phyloP scores from a whole-genome alignment of 2,329 filamentous ascomycete genomes.

The Ambrosiella beaveri region DNA sequence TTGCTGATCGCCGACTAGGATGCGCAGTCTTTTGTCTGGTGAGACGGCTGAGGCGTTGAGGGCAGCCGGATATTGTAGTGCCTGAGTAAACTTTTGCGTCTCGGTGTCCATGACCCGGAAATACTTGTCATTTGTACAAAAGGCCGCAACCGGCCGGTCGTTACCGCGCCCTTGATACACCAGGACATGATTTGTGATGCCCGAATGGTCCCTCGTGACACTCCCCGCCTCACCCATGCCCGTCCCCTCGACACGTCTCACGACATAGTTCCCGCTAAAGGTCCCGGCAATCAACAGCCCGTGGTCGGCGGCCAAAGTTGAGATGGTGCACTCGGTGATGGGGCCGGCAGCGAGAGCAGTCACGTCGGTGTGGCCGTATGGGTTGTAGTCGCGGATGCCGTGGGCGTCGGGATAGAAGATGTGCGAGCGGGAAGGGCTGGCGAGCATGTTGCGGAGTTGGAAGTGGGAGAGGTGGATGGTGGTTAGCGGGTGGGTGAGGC shows the following conservation, averaged over 20 bases:
- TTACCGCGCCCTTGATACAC: constrained; percentile 37
- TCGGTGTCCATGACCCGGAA: constrained; percentile 42
- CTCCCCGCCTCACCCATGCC: constrained; percentile 17
- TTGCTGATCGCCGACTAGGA: constrained; percentile 52
- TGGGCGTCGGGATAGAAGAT: constrained; percentile 38
- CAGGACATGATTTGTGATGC: constrained; percentile 49
- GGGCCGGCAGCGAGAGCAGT: constrained; percentile 28
- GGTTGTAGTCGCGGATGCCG: constrained; percentile 35
- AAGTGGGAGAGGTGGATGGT: constrained; percentile 45
- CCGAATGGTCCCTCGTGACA: constrained; percentile 31
- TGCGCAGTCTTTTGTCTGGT: constrained; percentile 52
- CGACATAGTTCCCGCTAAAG: constrained; percentile 38
- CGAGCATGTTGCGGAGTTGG: constrained; percentile 46
- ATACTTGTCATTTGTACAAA: constrained; percentile 44
- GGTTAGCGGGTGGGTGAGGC: constrained; percentile 35
- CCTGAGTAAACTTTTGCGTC: constrained; percentile 39
- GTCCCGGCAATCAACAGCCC: constrained; percentile 42
- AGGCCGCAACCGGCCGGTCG: constrained; percentile 35
- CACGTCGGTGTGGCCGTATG: constrained; percentile 28
- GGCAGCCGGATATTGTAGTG: constrained; percentile 37
- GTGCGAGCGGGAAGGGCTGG: constrained; percentile 35
- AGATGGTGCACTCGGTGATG: constrained; percentile 25
- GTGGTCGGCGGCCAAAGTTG: constrained; percentile 33
- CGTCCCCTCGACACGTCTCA: constrained; percentile 29
- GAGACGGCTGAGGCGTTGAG: constrained; percentile 60